Evolutionary conservation across 768 basidiomycete species (phyloP).

Genomic region (Lactarius pseudohatsudake): DNA sequence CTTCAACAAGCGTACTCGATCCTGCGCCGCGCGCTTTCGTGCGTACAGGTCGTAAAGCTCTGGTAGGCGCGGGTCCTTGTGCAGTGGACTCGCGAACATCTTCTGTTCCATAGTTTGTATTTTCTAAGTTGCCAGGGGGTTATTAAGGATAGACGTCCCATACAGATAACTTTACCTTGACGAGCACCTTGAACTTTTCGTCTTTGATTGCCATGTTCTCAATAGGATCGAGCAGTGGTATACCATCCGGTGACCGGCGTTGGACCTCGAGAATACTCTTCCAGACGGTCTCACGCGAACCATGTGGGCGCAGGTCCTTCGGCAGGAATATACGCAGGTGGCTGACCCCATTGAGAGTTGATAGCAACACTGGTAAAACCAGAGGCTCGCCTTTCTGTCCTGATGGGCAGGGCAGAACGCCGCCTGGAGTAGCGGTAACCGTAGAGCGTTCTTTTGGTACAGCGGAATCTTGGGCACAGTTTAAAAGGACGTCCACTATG

Average conservation of each 20-base stretch:
- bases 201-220: slow-evolving; percentile 96
- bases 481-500: slow-evolving; percentile 87
- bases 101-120: slow-evolving; percentile 87
- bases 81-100: slow-evolving; percentile 75
- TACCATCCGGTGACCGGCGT: slow-evolving; percentile 82
- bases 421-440: slow-evolving; percentile 58
- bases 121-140: slow-evolving; percentile 55
- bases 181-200: slow-evolving; percentile 83
- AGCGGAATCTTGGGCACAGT: slow-evolving; percentile 64
- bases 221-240: slow-evolving; percentile 85
- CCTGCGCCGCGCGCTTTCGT: slow-evolving; percentile 68
- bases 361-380: slow-evolving; percentile 84
- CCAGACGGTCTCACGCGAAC: slow-evolving; percentile 79
- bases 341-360: slow-evolving; percentile 83
- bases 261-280: slow-evolving; percentile 92
- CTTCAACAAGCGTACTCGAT: slow-evolving; percentile 73
- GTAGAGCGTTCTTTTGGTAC: slow-evolving; percentile 59
- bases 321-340: slow-evolving; percentile 85
- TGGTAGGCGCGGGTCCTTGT: slow-evolving; percentile 75
- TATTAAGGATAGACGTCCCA: not conserved
- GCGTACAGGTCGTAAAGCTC: slow-evolving; percentile 79
- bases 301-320: slow-evolving; percentile 80
- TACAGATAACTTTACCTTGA: slow-evolving; percentile 54
- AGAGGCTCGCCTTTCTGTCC: slow-evolving; percentile 78
- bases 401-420: slow-evolving; percentile 70